Evolutionary conservation across 164 flowering plant species (phyloP).

Genomic region (Euptelea pleiosperma): DNA sequence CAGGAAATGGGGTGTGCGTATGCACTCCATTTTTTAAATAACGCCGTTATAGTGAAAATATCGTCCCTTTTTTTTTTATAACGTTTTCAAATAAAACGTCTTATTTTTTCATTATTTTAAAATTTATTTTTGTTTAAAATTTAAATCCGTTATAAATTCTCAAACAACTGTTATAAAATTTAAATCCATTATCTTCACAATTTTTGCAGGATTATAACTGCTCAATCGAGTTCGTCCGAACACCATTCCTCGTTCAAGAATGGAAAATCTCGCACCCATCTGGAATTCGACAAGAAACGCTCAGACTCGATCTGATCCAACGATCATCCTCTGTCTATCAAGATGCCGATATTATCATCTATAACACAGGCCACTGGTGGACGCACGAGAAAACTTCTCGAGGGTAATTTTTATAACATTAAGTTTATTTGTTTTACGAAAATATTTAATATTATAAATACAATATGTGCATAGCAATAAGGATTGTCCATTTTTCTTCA

Average conservation of each 20-base stretch:
- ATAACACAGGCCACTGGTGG: conserved; percentile 74
- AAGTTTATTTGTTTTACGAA: too few species aligned
- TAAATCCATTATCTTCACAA: not conserved
- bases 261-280: conserved; percentile 15
- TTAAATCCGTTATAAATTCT: too few species aligned
- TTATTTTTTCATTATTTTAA: not conserved
- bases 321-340: conserved; percentile 25
- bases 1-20: too few species aligned
- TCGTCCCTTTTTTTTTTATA: too few species aligned
- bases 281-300: conserved; percentile 33
- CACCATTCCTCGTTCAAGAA: conserved; percentile 60
- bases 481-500: too few species aligned
- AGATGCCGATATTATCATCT: conserved; percentile 49
- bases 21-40: too few species aligned
- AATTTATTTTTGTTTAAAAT: not conserved
- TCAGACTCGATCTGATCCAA: conserved; percentile 49
- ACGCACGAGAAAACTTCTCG: conserved; percentile 47
- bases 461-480: too few species aligned
- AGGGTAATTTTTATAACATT: conserved; percentile 39
- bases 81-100: not conserved
- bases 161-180: too few species aligned
- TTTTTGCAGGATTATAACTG: conserved; percentile 43
- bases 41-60: too few species aligned
- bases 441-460: too few species aligned
- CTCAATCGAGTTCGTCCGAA: conserved; percentile 47